Conservation (phyloP, 2,329 filamentous ascomycete genomes). For the Beauveria australis region DNA sequence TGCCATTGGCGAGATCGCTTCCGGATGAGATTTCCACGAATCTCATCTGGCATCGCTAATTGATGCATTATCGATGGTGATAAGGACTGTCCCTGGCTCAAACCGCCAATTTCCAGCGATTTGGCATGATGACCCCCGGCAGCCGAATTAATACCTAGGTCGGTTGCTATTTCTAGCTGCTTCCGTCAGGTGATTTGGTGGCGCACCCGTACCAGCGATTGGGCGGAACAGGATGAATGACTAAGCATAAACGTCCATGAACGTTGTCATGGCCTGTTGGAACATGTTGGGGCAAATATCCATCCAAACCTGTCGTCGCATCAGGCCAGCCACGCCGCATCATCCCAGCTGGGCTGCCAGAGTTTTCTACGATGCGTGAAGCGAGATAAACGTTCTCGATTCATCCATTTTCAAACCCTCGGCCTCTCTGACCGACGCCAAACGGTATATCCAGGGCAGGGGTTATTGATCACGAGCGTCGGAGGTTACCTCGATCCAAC, state of each 20-base stretch:
- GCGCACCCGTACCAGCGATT: neutral
- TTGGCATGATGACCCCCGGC: neutral
- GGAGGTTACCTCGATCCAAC: neutral
- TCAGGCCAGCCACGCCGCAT: conserved; percentile 2
- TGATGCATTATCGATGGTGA: neutral
- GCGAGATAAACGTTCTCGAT: neutral
- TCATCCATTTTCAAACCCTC: neutral
- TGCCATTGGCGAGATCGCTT: neutral
- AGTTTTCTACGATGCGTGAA: neutral
- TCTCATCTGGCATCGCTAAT: neutral
- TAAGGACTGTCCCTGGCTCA: neutral
- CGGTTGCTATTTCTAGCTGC: conserved; percentile 8
- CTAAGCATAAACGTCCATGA: conserved; percentile 4
- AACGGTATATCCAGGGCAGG: neutral
- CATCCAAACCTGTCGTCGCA: neutral
- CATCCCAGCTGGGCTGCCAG: neutral
- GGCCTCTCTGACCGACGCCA: neutral
- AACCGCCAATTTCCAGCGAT: neutral
- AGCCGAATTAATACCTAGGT: neutral
- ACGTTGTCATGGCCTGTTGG: conserved; percentile 2
- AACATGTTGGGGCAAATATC: neutral
- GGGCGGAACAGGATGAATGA: neutral
- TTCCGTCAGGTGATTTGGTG: conserved; percentile 10
- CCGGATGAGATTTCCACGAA: neutral
- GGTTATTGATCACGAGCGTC: neutral